Percentiles rank a stretch among this genome's conserved stretches.
Evolutionary conservation across 768 basidiomycete species (phyloP).

Genomic region (Podaxis mareebaensis): DNA sequence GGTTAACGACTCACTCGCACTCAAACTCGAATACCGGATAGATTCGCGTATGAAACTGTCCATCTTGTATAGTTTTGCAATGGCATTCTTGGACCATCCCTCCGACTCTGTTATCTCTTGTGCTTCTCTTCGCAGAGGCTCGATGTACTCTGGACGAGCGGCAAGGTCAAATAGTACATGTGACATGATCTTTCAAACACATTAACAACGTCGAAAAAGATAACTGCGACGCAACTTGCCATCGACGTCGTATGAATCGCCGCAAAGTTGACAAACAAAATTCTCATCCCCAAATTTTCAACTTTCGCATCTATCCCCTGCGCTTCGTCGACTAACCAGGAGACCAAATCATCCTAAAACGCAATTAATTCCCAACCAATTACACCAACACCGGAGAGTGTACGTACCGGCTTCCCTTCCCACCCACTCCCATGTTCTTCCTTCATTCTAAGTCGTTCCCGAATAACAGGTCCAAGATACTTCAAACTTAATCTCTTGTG

Average conservation of each 20-base stretch:
- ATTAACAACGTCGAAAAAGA: not conserved
- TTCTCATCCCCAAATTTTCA: constrained; percentile 25
- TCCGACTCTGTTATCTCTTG: constrained; percentile 31
- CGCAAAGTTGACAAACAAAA: constrained; percentile 30
- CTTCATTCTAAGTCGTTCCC: constrained; percentile 27
- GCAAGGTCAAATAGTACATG: constrained; percentile 36
- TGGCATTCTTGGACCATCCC: constrained; percentile 33
- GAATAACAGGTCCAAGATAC: constrained; percentile 25
- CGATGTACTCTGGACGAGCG: constrained; percentile 29
- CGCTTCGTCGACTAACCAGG: constrained; percentile 42
- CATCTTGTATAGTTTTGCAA: constrained; percentile 39
- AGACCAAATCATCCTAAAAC: constrained; percentile 40
- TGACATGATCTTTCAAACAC: constrained; percentile 29
- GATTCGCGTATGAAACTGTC: constrained; percentile 46
- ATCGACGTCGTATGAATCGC: constrained; percentile 35
- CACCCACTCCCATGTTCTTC: constrained; percentile 25
- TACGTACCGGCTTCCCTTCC: constrained; percentile 27
- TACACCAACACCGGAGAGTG: not conserved
- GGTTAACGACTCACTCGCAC: constrained; percentile 12
- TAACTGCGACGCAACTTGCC: constrained; percentile 24
- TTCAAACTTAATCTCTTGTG: constrained; percentile 16
- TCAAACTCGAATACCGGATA: constrained; percentile 7
- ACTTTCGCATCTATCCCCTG: constrained; percentile 24
- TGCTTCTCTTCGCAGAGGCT: constrained; percentile 40
- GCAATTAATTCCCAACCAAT: not conserved